These are phyloP conservation scores for Copromyces sp. DNA, from an alignment of 495 filamentous ascomycete species.

Conservation along the genomic window DNA sequence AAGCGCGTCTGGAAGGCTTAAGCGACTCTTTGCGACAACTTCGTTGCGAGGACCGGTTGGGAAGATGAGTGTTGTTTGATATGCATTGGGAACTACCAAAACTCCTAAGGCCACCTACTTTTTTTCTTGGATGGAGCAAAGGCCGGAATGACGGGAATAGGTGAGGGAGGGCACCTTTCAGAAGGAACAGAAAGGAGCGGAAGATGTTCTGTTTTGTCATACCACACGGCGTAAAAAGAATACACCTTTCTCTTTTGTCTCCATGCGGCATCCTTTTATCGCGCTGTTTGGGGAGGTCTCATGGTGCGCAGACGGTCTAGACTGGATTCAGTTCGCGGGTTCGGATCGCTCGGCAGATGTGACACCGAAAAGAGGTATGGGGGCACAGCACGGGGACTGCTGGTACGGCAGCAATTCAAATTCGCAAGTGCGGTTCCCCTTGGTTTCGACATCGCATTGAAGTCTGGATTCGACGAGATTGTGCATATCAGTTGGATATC, in stretches of 20 bases:
- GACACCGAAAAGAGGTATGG: not conserved
- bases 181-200: not conserved
- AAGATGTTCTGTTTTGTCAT: not conserved
- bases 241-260: not conserved
- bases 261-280: not conserved
- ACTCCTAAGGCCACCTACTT: not conserved
- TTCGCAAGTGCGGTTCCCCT: not conserved
- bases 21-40: not conserved
- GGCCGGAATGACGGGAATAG: not conserved
- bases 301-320: not conserved
- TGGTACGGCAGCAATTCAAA: not conserved
- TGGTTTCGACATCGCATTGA: not conserved
- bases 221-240: not conserved
- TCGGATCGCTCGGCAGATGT: not conserved
- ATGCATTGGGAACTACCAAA: slow-evolving; percentile 2
- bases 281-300: not conserved
- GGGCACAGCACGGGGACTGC: not conserved
- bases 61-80: not conserved
- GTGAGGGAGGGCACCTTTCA: not conserved
- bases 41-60: not conserved
- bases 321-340: not conserved
- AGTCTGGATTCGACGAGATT: not conserved
- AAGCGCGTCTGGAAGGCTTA: slow-evolving; percentile 77
- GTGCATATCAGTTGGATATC: not conserved
- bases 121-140: not conserved